A percentile compares a stretch with the other conserved stretches of the same genome.
Conservation (phyloP, 2,329 filamentous ascomycete genomes). For the Talaromyces pinophilus region DNA sequence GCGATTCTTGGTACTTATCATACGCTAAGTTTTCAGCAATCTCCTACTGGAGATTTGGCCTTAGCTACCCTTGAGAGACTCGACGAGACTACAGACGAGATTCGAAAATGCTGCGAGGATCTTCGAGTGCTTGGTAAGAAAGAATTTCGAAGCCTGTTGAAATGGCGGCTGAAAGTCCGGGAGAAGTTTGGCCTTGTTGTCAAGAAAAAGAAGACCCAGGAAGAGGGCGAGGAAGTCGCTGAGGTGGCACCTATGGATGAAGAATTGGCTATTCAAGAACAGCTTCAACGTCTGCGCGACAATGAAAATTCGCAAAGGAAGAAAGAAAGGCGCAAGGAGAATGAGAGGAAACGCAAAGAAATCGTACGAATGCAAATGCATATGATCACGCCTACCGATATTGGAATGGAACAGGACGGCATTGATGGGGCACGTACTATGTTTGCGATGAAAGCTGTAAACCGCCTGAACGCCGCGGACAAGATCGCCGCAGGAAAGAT, state of each 20-base stretch:
- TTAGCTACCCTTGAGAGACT: conserved; percentile 82
- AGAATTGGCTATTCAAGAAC: conserved; percentile 84
- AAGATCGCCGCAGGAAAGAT: conserved; percentile 78
- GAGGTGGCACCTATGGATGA: conserved; percentile 91
- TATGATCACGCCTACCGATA: conserved; percentile 94
- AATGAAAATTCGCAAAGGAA: conserved; percentile 75
- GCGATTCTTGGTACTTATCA: conserved; percentile 86
- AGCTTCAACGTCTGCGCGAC: conserved; percentile 79
- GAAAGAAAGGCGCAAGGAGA: conserved; percentile 80
- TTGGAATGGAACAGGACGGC: conserved; percentile 84
- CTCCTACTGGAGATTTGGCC: conserved; percentile 79
- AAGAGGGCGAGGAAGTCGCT: conserved; percentile 70
- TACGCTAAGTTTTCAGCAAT: conserved; percentile 77
- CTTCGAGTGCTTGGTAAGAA: conserved; percentile 89
- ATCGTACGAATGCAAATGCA: conserved; percentile 96
- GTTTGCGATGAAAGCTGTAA: conserved; percentile 80
- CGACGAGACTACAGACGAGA: conserved; percentile 81
- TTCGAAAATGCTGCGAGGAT: conserved; percentile 75
- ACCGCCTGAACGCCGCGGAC: conserved; percentile 70
- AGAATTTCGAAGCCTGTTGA: conserved; percentile 86
- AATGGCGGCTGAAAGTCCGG: conserved; percentile 85
- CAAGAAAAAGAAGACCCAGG: conserved; percentile 64
- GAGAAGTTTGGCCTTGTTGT: conserved; percentile 85
- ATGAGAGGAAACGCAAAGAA: conserved; percentile 91
- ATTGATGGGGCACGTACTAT: conserved; percentile 78